Conservation (phyloP, 345 rosid genomes). For the Murraya paniculata region DNA sequence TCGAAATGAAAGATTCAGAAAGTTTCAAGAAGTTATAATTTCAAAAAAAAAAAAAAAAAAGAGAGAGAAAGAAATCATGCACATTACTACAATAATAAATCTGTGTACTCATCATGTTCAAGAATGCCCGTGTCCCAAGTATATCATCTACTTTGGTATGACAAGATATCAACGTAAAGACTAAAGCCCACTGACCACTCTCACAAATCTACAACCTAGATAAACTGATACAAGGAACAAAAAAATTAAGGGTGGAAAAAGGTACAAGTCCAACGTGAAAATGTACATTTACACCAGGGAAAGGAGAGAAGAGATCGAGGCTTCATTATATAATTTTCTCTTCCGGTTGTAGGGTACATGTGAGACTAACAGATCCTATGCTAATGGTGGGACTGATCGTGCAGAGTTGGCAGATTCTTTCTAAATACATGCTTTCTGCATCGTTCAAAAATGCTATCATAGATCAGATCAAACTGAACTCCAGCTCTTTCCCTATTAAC, state of each 20-base stretch:
- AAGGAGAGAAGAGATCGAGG: background rate
- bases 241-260: too few relatives aligned
- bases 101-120: background rate
- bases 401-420: slow-evolving; percentile 53
- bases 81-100: background rate
- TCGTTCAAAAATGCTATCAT: slow-evolving; percentile 88
- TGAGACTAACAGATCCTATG: slow-evolving; percentile 13
- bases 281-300: slow-evolving; percentile 3
- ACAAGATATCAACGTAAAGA: background rate
- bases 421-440: slow-evolving; percentile 86
- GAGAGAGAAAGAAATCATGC: background rate
- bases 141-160: background rate
- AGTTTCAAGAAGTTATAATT: background rate
- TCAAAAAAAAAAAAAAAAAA: too few relatives aligned
- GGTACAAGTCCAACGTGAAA: background rate
- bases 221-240: background rate
- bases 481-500: slow-evolving; percentile 92
- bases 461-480: slow-evolving; percentile 77
- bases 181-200: slow-evolving; percentile 1
- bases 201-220: slow-evolving; percentile 10
- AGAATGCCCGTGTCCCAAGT: background rate
- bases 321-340: background rate
- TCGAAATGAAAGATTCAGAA: background rate
- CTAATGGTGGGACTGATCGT: slow-evolving; percentile 37
- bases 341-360: background rate